Evolutionary conservation across 169 alveolate genomes (phyloP).

Genomic region (Plasmodium knowlesi): DNA sequence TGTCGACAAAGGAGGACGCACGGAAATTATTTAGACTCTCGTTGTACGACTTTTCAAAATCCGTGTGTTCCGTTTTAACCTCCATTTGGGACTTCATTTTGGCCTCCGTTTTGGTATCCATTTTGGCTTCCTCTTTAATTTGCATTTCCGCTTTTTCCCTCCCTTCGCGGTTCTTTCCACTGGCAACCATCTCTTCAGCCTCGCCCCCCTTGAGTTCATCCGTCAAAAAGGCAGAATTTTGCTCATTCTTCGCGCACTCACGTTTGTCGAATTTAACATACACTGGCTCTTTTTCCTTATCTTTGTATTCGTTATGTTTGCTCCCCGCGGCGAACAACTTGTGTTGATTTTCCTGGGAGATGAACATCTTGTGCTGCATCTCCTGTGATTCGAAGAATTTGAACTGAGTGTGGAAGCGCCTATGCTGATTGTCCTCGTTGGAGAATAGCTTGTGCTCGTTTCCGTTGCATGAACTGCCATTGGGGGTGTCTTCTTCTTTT

Average conservation of each 20-base stretch:
- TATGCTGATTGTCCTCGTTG: neutral
- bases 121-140: neutral
- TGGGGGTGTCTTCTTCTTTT: neutral
- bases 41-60: slow-evolving; percentile 50
- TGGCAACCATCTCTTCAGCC: neutral
- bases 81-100: neutral
- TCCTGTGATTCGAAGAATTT: neutral
- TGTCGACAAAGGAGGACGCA: slow-evolving; percentile 66
- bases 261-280: slow-evolving; percentile 40
- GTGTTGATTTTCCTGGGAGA: neutral
- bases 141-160: neutral
- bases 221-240: neutral
- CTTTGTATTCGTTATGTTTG: slow-evolving; percentile 24
- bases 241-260: slow-evolving; percentile 15
- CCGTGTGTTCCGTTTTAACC: neutral
- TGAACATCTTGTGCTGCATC: neutral
- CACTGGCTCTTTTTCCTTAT: neutral
- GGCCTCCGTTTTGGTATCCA: neutral
- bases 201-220: neutral
- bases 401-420: neutral
- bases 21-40: slow-evolving; percentile 46
- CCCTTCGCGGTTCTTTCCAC: neutral
- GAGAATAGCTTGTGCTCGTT: neutral
- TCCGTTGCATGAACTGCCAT: neutral
- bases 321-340: neutral